Percentiles rank a stretch among this genome's conserved stretches.
These are phyloP conservation scores for Pelargonium australe DNA, from an alignment of 441 rosid genomes.

Conservation along the genomic window DNA sequence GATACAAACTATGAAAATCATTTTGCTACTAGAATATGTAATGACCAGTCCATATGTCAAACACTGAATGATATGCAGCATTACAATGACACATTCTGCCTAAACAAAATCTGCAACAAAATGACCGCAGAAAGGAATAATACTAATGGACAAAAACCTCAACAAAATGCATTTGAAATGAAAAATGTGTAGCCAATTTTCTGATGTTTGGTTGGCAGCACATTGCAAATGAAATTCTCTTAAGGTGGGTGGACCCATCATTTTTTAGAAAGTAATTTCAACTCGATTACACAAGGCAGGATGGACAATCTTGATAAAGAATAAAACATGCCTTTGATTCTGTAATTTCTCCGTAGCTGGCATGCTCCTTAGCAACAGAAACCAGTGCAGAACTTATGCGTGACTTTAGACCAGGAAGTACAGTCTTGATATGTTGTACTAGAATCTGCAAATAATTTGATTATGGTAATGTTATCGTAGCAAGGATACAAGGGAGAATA, in stretches of 20 bases:
- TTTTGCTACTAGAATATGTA: not conserved
- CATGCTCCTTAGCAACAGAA: conserved; percentile 86
- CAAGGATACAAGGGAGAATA: not conserved
- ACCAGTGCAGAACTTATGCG: conserved; percentile 64
- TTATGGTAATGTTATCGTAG: not conserved
- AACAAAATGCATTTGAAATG: conserved; percentile 2
- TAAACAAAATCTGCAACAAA: not conserved
- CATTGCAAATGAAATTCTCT: not conserved
- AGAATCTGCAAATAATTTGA: conserved; percentile 51
- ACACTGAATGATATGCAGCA: not conserved
- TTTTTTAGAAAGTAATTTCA: too few species aligned
- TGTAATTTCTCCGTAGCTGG: conserved; percentile 83
- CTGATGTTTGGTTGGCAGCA: not conserved
- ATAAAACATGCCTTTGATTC: conserved; percentile 67
- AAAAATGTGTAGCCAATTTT: not conserved
- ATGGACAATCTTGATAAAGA: not conserved
- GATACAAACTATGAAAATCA: not conserved
- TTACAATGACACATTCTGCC: not conserved
- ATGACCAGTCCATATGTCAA: not conserved
- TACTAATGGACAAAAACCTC: not conserved
- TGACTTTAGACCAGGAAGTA: conserved; percentile 83
- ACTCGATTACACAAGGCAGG: conserved; percentile 2
- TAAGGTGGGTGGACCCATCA: too few species aligned
- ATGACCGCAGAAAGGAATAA: not conserved
- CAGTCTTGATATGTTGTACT: conserved; percentile 75